These are phyloP conservation scores for Thyridium curvatum DNA, from an alignment of 2,329 filamentous ascomycete genomes.

Conservation along the genomic window DNA sequence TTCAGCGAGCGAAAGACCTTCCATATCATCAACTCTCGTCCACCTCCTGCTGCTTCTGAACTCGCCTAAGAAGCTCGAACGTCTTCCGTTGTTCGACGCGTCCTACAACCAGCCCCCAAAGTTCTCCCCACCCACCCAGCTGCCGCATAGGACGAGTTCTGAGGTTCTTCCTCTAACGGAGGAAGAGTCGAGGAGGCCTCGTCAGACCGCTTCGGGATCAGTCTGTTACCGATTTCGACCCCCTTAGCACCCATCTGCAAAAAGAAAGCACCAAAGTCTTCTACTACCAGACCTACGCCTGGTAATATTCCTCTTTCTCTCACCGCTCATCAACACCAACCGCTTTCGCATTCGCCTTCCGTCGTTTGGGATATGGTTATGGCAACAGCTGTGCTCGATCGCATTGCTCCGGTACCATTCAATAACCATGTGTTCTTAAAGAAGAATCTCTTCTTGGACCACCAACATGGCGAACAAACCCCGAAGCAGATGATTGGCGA, in stretches of 20 bases:
- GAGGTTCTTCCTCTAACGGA: constrained; percentile 98
- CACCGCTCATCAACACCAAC: constrained; percentile 11
- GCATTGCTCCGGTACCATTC: constrained; percentile 43
- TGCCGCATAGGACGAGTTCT: constrained; percentile 99
- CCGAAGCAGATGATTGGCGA: constrained; percentile 81
- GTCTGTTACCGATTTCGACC: constrained; percentile 93
- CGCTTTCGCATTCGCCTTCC: constrained; percentile 17
- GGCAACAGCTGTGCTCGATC: constrained; percentile 54
- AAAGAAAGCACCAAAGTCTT: no score
- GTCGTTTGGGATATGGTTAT: constrained; percentile 55
- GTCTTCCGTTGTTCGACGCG: constrained; percentile 40
- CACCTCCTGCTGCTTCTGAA: constrained; percentile 49
- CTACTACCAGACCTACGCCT: not conserved
- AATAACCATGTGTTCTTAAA: constrained; percentile 40
- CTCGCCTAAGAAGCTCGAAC: constrained; percentile 42
- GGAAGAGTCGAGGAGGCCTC: constrained; percentile 99
- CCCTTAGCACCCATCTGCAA: constrained; percentile 64
- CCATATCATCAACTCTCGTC: constrained; percentile 61
- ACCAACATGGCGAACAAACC: constrained; percentile 35
- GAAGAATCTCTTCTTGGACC: constrained; percentile 26
- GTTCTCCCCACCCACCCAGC: constrained; percentile 66
- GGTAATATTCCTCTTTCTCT: constrained; percentile 4
- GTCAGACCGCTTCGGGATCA: constrained; percentile 84
- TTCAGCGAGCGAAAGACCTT: constrained; percentile 59
- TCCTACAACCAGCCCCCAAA: constrained; percentile 40